These are phyloP conservation scores for Ogataea naganishii DNA, from an alignment of 805 yeast species.

Conservation along the genomic window DNA sequence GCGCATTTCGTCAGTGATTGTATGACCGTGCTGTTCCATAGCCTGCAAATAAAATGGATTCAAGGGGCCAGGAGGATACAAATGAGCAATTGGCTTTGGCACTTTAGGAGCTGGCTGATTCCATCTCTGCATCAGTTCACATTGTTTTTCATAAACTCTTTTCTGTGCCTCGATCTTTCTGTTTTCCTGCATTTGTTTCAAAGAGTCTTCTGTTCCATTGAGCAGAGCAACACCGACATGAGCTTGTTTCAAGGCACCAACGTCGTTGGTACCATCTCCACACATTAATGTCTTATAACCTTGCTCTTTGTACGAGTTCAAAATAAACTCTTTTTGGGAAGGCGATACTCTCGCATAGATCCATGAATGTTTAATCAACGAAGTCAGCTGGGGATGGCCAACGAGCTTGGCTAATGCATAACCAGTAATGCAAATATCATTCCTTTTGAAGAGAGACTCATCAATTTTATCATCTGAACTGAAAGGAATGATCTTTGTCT, in stretches of 20 bases:
- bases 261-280: conserved; percentile 99
- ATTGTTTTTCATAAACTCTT: conserved; percentile 76
- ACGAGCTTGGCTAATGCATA: conserved; percentile 66
- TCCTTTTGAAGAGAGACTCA: conserved; percentile 44
- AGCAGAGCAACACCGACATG: conserved; percentile 96
- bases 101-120: conserved; percentile 75
- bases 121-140: conserved; percentile 73
- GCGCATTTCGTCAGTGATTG: conserved; percentile 66
- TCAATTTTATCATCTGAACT: conserved; percentile 51
- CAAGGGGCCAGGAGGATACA: conserved; percentile 90
- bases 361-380: conserved; percentile 85
- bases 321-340: conserved; percentile 83
- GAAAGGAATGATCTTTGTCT: conserved; percentile 61
- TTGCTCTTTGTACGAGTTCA: conserved; percentile 72
- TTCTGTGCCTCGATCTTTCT: conserved; percentile 56
- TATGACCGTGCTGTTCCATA: conserved; percentile 75
- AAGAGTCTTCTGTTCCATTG: conserved; percentile 92
- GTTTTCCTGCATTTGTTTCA: conserved; percentile 81
- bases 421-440: conserved; percentile 91
- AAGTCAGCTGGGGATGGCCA: conserved; percentile 60
- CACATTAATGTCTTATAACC: conserved; percentile 97
- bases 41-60: conserved; percentile 87
- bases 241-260: conserved; percentile 97
- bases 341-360: conserved; percentile 98
- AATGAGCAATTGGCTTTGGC: conserved; percentile 83